Conservation (phyloP, 2,329 filamentous ascomycete species). For the Cytospora piceicola region DNA sequence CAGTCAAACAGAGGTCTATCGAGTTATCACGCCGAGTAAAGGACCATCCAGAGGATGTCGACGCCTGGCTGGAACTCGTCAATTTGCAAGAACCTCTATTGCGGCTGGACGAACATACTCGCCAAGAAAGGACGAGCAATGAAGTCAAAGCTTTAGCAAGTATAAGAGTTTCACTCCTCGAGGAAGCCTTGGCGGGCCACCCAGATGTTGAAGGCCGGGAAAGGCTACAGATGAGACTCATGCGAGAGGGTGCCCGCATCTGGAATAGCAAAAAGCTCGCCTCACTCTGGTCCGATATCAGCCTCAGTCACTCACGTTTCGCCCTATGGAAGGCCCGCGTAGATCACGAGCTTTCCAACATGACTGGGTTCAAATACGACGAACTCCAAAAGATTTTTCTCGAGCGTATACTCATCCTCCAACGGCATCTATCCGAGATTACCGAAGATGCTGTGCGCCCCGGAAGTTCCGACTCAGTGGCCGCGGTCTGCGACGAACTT, state of each 20-base stretch:
- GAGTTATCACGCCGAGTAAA: conserved; percentile 68
- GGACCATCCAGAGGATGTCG: conserved; percentile 66
- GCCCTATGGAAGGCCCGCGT: conserved; percentile 74
- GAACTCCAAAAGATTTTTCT: conserved; percentile 63
- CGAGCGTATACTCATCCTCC: conserved; percentile 55
- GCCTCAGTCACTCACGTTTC: conserved; percentile 57
- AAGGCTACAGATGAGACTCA: conserved; percentile 66
- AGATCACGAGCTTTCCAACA: conserved; percentile 71
- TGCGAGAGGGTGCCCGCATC: conserved; percentile 73
- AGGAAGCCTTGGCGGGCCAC: conserved; percentile 71
- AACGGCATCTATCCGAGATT: conserved; percentile 26
- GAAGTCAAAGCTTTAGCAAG: conserved; percentile 74
- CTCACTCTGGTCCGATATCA: conserved; percentile 67
- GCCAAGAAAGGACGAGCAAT: conserved; percentile 55
- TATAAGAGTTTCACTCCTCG: conserved; percentile 78
- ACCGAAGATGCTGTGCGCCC: neutral
- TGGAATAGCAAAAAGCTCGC: conserved; percentile 69
- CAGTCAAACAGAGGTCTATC: conserved; percentile 58
- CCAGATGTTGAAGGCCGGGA: conserved; percentile 53
- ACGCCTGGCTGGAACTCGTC: conserved; percentile 79
- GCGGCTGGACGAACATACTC: conserved; percentile 48
- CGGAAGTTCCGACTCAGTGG: neutral
- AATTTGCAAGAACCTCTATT: conserved; percentile 75
- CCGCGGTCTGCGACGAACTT: conserved; percentile 46
- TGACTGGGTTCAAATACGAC: conserved; percentile 70